Evolutionary conservation across 2,329 filamentous ascomycete species (phyloP).

Genomic region (Pseudofabraea citricarpa): DNA sequence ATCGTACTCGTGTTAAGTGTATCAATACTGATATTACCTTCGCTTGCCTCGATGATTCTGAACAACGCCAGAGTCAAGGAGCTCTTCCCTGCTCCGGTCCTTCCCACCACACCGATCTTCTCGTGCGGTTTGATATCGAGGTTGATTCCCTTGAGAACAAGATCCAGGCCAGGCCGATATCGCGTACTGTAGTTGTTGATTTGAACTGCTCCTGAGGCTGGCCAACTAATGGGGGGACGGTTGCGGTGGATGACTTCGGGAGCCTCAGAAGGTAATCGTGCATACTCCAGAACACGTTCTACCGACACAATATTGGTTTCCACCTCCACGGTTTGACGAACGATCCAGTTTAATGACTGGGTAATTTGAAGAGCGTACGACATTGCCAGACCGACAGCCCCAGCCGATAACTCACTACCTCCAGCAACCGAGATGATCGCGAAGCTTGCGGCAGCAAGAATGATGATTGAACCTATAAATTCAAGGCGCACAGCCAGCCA

Average conservation of each 20-base stretch:
- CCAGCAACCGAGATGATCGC: slow-evolving; percentile 74
- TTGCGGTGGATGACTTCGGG: slow-evolving; percentile 88
- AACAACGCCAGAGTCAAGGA: slow-evolving; percentile 90
- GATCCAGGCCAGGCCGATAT: slow-evolving; percentile 83
- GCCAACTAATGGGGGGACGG: slow-evolving; percentile 86
- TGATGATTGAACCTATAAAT: slow-evolving; percentile 92
- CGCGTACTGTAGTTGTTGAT: slow-evolving; percentile 94
- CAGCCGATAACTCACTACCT: slow-evolving; percentile 59
- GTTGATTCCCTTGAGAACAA: slow-evolving; percentile 89
- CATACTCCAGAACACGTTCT: slow-evolving; percentile 95
- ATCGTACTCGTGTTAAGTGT: slow-evolving; percentile 84
- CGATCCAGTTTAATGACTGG: slow-evolving; percentile 97
- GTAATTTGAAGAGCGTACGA: slow-evolving; percentile 97
- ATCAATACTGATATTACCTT: slow-evolving; percentile 85
- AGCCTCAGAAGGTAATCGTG: slow-evolving; percentile 83
- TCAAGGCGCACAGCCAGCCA: slow-evolving; percentile 95
- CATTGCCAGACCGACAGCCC: slow-evolving; percentile 88
- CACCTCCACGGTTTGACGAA: slow-evolving; percentile 97
- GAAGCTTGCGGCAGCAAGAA: slow-evolving; percentile 79
- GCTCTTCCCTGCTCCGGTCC: slow-evolving; percentile 94
- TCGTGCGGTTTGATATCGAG: slow-evolving; percentile 92
- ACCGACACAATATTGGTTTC: slow-evolving; percentile 99
- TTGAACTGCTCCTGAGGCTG: slow-evolving; percentile 78
- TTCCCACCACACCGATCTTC: slow-evolving; percentile 96
- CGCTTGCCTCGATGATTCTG: slow-evolving; percentile 85